Evolutionary conservation across 108 stramenopile species (phyloP).

Genomic region (Nitzschia inconspicua): DNA sequence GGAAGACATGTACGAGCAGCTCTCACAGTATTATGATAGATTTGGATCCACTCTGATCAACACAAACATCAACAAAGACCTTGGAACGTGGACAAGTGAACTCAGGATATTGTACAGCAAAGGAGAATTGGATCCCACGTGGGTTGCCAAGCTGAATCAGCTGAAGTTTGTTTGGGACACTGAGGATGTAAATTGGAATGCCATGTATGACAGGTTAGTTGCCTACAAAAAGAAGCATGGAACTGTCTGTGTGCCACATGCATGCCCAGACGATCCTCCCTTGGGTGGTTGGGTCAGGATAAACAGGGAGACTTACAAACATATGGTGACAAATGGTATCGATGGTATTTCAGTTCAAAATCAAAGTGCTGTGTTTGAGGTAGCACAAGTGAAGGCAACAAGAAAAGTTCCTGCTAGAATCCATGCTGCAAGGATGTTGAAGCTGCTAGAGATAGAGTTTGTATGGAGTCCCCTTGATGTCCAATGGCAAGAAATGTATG

Average conservation of each 20-base stretch:
- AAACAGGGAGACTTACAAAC: too few relatives aligned
- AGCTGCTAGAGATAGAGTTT: not conserved
- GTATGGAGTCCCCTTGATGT: constrained; percentile 2
- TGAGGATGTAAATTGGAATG: constrained; percentile 3
- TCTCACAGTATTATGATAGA: not conserved
- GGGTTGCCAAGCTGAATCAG: not conserved
- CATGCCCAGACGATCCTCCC: not conserved
- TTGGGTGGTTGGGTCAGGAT: constrained; percentile 3
- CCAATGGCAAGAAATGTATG: constrained; percentile 3
- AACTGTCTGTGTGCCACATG: not conserved
- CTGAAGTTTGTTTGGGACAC: constrained; percentile 20
- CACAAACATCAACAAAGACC: not conserved
- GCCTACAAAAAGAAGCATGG: not conserved
- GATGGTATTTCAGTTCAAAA: too few relatives aligned
- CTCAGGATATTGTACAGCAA: not conserved
- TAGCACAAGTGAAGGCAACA: too few relatives aligned
- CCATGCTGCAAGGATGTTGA: not conserved
- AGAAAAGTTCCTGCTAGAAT: too few relatives aligned
- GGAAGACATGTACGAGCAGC: constrained; percentile 6
- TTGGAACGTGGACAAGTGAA: not conserved
- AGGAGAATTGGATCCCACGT: constrained; percentile 1
- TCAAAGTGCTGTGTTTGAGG: too few relatives aligned
- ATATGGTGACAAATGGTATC: too few relatives aligned
- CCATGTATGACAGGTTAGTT: constrained; percentile 4
- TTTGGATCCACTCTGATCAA: not conserved